Evolutionary conservation across 257 asterid genomes (phyloP).

Genomic region (Fraxinus anomala): DNA sequence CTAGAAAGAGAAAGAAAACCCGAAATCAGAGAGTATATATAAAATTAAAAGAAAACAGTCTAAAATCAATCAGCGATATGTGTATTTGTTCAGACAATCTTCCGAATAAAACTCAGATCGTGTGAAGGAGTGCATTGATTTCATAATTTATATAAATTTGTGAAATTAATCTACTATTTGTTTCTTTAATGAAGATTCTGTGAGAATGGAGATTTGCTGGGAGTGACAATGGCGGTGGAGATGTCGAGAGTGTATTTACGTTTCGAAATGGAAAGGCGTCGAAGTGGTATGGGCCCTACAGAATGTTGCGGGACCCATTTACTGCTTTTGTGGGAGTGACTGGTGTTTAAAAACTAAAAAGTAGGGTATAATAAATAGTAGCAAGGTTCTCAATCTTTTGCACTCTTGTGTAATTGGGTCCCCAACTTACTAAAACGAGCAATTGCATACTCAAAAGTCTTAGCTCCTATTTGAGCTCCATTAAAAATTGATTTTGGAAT

Average conservation of each 20-base stretch:
- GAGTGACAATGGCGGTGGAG: not conserved
- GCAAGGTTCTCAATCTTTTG: too few species aligned
- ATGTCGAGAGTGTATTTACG: not conserved
- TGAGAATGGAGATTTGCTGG: not conserved
- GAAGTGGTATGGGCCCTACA: not conserved
- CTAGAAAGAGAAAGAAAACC: not conserved
- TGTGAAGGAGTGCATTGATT: not conserved
- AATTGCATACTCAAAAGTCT: too few species aligned
- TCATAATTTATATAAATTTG: not conserved
- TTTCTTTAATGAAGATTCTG: not conserved
- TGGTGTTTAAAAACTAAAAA: too few species aligned
- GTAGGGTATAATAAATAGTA: too few species aligned
- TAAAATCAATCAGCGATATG: not conserved
- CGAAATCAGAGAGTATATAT: not conserved
- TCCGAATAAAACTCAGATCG: not conserved
- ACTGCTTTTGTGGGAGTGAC: not conserved
- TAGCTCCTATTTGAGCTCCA: too few species aligned
- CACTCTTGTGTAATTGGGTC: too few species aligned
- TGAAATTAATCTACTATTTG: too few species aligned
- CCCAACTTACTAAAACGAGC: too few species aligned
- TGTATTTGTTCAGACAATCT: not conserved
- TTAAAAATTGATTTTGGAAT: too few species aligned
- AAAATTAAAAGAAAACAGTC: not conserved
- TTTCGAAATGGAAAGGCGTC: not conserved
- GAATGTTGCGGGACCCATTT: not conserved